phyloP scores from a whole-genome alignment of 202 grass and related monocot genomes.

The Panicum virgatum region DNA sequence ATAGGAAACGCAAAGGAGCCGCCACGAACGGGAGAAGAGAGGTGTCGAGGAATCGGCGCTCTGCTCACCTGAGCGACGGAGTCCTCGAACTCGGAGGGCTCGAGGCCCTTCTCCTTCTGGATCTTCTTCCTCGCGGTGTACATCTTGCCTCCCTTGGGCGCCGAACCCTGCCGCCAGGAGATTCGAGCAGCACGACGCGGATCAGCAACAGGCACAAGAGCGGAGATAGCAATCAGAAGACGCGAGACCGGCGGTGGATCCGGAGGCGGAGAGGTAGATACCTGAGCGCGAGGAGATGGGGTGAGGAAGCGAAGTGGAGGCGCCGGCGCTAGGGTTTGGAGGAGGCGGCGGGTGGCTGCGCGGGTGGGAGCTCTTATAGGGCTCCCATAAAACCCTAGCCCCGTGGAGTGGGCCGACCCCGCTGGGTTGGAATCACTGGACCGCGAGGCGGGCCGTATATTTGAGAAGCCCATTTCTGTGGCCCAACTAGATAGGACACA shows the following conservation, averaged over 20 bases:
- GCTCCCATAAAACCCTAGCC: constrained; percentile 46
- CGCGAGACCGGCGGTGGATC: background rate
- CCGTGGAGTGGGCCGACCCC: background rate
- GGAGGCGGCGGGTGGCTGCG: background rate
- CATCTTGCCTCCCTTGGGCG: constrained; percentile 49
- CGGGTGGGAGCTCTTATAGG: constrained; percentile 4
- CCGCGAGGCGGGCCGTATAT: background rate
- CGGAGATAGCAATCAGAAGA: background rate
- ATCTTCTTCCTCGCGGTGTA: constrained; percentile 83
- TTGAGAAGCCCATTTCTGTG: background rate
- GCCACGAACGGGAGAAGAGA: background rate
- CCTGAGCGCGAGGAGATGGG: constrained; percentile 30
- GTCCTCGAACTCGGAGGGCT: constrained; percentile 76
- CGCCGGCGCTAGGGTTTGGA: constrained; percentile 50
- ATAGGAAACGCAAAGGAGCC: background rate
- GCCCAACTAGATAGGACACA: background rate
- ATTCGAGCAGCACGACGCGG: background rate
- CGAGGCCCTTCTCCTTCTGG: constrained; percentile 80
- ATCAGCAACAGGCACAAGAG: background rate
- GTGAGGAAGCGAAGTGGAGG: constrained; percentile 32
- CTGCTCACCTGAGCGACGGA: constrained; percentile 59
- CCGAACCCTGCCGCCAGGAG: constrained; percentile 20
- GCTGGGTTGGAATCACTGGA: background rate
- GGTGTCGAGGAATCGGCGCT: no score
- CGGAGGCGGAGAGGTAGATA: background rate